Percentiles rank a stretch among this genome's conserved stretches.
These are phyloP conservation scores for Trichomonas tenax DNA, from an alignment of 208 protist species.

Conservation along the genomic window DNA sequence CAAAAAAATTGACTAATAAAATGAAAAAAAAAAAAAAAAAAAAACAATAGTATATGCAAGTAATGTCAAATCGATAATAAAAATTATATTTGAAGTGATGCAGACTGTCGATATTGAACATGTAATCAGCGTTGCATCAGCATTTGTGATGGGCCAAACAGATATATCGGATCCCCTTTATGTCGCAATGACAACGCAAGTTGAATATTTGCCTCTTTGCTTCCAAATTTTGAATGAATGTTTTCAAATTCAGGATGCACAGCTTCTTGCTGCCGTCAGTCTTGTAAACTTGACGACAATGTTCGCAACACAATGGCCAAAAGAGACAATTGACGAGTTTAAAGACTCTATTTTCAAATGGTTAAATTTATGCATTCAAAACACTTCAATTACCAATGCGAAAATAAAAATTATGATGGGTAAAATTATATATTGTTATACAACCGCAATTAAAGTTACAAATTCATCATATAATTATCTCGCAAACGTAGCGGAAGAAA, in stretches of 20 bases:
- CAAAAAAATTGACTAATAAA: too few relatives aligned
- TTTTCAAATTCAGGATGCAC: not conserved
- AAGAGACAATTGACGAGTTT: not conserved
- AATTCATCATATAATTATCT: not conserved
- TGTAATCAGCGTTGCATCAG: not conserved
- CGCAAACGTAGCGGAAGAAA: not conserved
- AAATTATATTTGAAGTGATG: too few relatives aligned
- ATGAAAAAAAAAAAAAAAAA: too few relatives aligned
- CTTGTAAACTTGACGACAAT: not conserved
- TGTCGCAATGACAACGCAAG: not conserved
- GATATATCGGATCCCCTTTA: not conserved
- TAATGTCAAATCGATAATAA: too few relatives aligned
- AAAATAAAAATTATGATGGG: not conserved
- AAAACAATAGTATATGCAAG: too few relatives aligned
- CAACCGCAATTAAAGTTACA: not conserved
- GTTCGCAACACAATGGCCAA: not conserved
- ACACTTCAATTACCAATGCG: not conserved
- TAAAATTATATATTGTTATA: not conserved
- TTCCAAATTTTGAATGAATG: not conserved
- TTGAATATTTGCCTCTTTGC: not conserved
- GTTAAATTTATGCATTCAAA: not conserved
- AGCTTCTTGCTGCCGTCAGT: not conserved
- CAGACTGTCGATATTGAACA: not conserved
- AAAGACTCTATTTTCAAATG: not conserved
- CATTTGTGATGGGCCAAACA: not conserved